phyloP scores from a whole-genome alignment of 202 grass and related monocot genomes.

The Schoenoplectus tabernaemontani region DNA sequence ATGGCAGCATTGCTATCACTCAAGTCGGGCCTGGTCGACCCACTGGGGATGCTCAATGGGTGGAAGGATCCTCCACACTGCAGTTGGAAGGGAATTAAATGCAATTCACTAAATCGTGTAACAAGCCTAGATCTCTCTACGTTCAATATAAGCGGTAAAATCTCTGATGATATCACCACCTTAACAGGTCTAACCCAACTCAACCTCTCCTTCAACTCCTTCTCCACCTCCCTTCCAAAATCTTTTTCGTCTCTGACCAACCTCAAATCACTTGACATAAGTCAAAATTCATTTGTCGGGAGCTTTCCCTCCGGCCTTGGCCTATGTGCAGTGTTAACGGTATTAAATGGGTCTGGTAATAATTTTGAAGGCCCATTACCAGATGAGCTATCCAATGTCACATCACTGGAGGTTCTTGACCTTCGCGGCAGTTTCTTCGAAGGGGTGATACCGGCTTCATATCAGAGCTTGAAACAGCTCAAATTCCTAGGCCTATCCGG shows the following conservation, averaged over 20 bases:
- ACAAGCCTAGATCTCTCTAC: conserved; percentile 49
- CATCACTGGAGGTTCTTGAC: conserved; percentile 57
- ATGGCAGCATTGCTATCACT: conserved; percentile 42
- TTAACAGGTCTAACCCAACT: conserved; percentile 40
- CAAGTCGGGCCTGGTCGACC: conserved; percentile 49
- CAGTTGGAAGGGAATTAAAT: conserved; percentile 62
- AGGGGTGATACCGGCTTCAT: conserved; percentile 51
- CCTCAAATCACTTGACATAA: conserved; percentile 60
- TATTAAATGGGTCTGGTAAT: conserved; percentile 67
- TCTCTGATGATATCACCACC: conserved; percentile 41
- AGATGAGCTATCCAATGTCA: conserved; percentile 60
- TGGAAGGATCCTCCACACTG: conserved; percentile 61
- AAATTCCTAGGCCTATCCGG: conserved; percentile 83
- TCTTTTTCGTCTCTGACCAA: conserved; percentile 37
- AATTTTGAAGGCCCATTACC: conserved; percentile 68
- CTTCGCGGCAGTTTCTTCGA: conserved; percentile 68
- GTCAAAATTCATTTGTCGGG: conserved; percentile 70
- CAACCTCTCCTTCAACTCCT: conserved; percentile 76
- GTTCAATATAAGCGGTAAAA: conserved; percentile 64
- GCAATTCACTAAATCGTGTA: conserved; percentile 42
- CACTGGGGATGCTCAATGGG: conserved; percentile 35
- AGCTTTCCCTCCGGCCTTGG: conserved; percentile 64
- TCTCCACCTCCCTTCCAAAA: conserved; percentile 51
- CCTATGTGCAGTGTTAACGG: conserved; percentile 27
- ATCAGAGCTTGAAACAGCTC: conserved; percentile 57